phyloP scores from a whole-genome alignment of 2,329 filamentous ascomycete genomes.

The Dactylellina parvicollis region DNA sequence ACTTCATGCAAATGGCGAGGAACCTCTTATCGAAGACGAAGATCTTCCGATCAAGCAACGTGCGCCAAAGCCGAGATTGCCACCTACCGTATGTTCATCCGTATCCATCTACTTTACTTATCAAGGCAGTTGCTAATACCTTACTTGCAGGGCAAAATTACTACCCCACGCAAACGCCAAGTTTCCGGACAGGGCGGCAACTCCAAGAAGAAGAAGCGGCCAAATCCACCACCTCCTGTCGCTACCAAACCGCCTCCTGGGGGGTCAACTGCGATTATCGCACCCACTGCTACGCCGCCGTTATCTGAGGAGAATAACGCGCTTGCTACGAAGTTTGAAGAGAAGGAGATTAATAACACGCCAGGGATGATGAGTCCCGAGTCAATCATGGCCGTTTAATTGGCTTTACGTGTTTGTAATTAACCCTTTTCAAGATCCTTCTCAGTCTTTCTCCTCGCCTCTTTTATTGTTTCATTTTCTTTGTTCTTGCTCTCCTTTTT shows the following conservation, averaged over 20 bases:
- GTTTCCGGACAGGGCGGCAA: slow-evolving; percentile 83
- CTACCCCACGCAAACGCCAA: slow-evolving; percentile 82
- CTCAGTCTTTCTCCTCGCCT: slow-evolving; percentile 26
- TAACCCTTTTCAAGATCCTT: slow-evolving; percentile 49
- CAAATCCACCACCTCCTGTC: slow-evolving; percentile 68
- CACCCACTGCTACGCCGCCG: slow-evolving; percentile 45
- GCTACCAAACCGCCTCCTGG: slow-evolving; percentile 64
- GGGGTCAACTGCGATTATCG: slow-evolving; percentile 58
- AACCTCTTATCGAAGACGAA: slow-evolving; percentile 90
- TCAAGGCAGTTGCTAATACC: slow-evolving; percentile 62
- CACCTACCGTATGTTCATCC: slow-evolving; percentile 64
- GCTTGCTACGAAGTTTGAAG: slow-evolving; percentile 67
- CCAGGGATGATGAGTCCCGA: slow-evolving; percentile 83
- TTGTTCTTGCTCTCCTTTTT: slow-evolving; percentile 58
- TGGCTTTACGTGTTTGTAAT: neutral
- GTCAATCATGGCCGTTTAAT: slow-evolving; percentile 67
- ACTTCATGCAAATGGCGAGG: slow-evolving; percentile 81
- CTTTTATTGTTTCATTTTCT: neutral
- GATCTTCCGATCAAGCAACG: slow-evolving; percentile 93
- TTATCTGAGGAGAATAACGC: slow-evolving; percentile 59
- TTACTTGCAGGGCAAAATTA: slow-evolving; percentile 76
- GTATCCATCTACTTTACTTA: slow-evolving; percentile 66
- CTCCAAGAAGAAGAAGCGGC: slow-evolving; percentile 88
- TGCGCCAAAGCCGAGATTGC: slow-evolving; percentile 69
- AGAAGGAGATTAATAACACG: slow-evolving; percentile 73